These are phyloP conservation scores for Chondrus crispus DNA, from an alignment of 23 red algal species.

Conservation along the genomic window DNA sequence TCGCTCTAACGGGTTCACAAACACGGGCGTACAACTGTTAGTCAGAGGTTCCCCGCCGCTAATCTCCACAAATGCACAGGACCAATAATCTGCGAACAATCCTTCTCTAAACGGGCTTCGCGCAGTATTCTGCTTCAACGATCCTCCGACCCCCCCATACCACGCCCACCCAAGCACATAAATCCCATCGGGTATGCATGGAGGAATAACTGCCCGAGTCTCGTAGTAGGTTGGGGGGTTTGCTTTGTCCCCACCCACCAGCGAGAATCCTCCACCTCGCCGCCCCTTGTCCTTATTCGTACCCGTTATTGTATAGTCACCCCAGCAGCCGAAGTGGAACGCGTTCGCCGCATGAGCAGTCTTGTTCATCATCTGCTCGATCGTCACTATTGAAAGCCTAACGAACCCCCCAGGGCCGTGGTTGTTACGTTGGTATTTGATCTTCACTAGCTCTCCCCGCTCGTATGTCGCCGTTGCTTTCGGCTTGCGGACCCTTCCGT, in stretches of 20 bases:
- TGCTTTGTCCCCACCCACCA: not conserved
- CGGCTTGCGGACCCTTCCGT: too few relatives aligned
- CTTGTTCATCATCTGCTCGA: conserved; percentile 22
- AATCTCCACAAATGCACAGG: conserved; percentile 34
- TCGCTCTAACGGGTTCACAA: not conserved
- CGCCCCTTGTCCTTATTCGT: not conserved
- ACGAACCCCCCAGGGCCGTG: not conserved
- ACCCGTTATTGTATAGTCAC: not conserved
- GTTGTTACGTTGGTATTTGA: not conserved
- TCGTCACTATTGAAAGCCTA: not conserved
- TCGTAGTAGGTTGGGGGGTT: not conserved
- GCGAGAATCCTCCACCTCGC: not conserved
- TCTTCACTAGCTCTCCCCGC: not conserved
- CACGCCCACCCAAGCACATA: conserved; percentile 72
- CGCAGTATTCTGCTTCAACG: not conserved
- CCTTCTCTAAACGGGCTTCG: not conserved
- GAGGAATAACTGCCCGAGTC: not conserved
- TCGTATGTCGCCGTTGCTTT: not conserved
- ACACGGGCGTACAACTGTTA: not conserved
- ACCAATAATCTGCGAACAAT: conserved; percentile 19
- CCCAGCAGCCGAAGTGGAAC: conserved; percentile 46
- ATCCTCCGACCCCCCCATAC: conserved; percentile 26
- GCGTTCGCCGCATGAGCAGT: not conserved
- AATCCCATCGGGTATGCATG: conserved; percentile 21
- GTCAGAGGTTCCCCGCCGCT: not conserved